phyloP scores from a whole-genome alignment of 306 rosid genomes.

The Carpinus fangiana region DNA sequence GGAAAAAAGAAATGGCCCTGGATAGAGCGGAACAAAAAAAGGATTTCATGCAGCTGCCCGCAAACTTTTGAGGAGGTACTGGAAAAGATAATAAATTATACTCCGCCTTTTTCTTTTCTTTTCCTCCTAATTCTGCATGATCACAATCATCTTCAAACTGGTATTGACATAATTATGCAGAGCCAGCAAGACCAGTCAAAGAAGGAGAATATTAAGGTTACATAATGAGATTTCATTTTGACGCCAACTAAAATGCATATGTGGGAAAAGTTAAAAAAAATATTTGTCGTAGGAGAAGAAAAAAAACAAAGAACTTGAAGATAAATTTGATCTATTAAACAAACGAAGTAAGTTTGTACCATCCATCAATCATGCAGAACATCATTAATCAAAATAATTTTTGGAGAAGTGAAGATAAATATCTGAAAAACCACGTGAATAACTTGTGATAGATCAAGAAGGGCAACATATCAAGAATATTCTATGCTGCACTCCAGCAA shows the following conservation, averaged over 20 bases:
- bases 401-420: background rate
- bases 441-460: conserved; percentile 14
- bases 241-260: background rate
- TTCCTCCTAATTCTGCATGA: background rate
- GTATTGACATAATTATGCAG: background rate
- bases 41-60: too few species aligned
- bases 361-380: background rate
- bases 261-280: background rate
- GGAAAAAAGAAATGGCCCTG: too few species aligned
- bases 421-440: background rate
- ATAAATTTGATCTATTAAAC: background rate
- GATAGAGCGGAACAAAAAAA: too few species aligned
- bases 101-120: background rate
- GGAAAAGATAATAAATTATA: background rate
- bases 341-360: background rate
- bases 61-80: background rate
- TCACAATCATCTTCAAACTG: background rate
- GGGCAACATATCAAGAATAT: conserved; percentile 17
- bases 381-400: background rate
- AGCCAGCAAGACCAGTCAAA: background rate
- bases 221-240: background rate
- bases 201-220: background rate
- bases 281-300: background rate
- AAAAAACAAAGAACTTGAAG: background rate
- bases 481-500: conserved; percentile 13